phyloP scores from a whole-genome alignment of 129 eudicot genomes.

The Lonicera japonica region DNA sequence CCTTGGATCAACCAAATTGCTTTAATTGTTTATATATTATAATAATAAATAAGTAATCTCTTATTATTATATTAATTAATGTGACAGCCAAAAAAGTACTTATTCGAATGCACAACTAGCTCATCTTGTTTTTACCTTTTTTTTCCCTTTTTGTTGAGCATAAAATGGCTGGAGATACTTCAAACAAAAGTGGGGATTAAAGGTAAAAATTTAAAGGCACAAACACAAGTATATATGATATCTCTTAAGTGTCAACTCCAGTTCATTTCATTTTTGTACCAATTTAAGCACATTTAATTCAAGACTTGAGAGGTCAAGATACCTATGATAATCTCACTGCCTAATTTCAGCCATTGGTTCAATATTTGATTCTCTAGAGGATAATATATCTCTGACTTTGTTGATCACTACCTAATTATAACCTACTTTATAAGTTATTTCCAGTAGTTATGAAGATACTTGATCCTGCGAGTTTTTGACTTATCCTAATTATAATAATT shows the following conservation, averaged over 20 bases:
- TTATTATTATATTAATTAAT: no score
- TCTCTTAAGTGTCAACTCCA: background rate
- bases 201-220: constrained; percentile 14
- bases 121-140: constrained; percentile 23
- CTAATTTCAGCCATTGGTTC: constrained; percentile 2
- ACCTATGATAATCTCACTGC: background rate
- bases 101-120: constrained; percentile 26
- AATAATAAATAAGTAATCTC: no score
- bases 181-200: constrained; percentile 17
- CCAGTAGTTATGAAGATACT: no score
- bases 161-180: constrained; percentile 41
- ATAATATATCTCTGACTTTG: no score
- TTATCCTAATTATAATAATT: no score
- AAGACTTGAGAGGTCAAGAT: background rate
- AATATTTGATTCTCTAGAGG: background rate
- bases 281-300: background rate
- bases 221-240: background rate
- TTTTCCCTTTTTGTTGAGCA: constrained; percentile 18
- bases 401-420: no score
- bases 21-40: constrained; percentile 9
- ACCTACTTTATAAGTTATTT: no score
- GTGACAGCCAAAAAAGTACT: constrained; percentile 28
- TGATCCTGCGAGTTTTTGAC: no score
- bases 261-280: background rate
- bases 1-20: constrained; percentile 28